Evolutionary conservation across 768 basidiomycete species (phyloP).

Genomic region (Pleurotus tuber-regium): DNA sequence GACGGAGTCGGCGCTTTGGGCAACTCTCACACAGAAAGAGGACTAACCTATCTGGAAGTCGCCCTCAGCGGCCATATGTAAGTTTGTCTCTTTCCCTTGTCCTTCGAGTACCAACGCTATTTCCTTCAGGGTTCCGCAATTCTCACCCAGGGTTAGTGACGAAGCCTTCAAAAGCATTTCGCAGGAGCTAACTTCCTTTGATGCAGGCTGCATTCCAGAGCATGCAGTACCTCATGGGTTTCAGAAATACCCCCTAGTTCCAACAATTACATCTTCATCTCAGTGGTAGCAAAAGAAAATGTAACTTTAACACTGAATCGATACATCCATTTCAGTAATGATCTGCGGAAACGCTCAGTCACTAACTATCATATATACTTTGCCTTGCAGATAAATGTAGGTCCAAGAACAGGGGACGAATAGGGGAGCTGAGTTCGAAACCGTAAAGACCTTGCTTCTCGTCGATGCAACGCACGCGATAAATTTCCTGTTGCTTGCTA

Average conservation of each 20-base stretch:
- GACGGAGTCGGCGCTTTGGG: constrained; percentile 72
- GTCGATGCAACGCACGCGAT: too few relatives aligned
- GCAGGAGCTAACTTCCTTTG: constrained; percentile 7
- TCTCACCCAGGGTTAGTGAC: constrained; percentile 52
- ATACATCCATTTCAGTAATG: too few relatives aligned
- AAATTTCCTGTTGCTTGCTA: too few relatives aligned
- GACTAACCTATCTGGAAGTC: constrained; percentile 67
- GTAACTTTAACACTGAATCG: too few relatives aligned
- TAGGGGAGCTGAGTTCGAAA: too few relatives aligned
- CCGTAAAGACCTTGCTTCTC: too few relatives aligned
- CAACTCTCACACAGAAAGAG: constrained; percentile 62
- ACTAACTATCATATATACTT: too few relatives aligned
- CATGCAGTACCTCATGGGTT: constrained; percentile 68
- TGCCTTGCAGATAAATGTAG: too few relatives aligned
- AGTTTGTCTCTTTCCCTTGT: constrained; percentile 13
- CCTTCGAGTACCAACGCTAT: constrained; percentile 4
- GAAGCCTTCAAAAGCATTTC: background rate
- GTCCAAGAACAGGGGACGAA: too few relatives aligned
- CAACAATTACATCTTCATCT: constrained; percentile 9
- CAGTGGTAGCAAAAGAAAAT: too few relatives aligned
- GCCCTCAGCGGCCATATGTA: constrained; percentile 72
- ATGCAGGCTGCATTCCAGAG: constrained; percentile 63
- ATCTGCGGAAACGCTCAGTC: too few relatives aligned
- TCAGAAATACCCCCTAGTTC: constrained; percentile 48
- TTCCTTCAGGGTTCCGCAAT: constrained; percentile 70